Evolutionary conservation across 495 filamentous ascomycete species (phyloP), one percentile per base, ranked within the genome.

Genomic region (Talaromyces borbonicus): DNA sequence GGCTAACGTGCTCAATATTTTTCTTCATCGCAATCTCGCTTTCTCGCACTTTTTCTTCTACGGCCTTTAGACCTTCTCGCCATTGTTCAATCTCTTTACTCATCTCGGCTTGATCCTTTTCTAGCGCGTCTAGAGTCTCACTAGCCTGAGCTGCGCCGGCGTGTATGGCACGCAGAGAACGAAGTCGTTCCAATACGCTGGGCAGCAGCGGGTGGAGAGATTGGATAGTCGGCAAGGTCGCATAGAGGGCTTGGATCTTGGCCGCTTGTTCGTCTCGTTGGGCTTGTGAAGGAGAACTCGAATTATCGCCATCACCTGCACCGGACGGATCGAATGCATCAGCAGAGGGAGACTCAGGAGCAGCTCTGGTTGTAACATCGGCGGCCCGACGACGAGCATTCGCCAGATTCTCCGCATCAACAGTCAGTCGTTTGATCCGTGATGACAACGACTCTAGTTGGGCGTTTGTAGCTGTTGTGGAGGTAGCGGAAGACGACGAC

Each of bases 211-310:
- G 92, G 3, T 85, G 74, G 11, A 97, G 69, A 45, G 75, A 85
- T 62, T 96, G 87, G 50, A 99, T 93, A 8, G 87, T 90, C 5
- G 87, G 80, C 4, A 99, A 73, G 12, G 86, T 86, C 1, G 83
- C 82, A 61, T 95, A 97, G 2, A 99, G 76, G 2, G 90, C 89
- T 54, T 94, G 90, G 58, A 97, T 84, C 60, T 94, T 95, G 31
- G 87, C 75, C 14, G 75, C 74, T 52, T 86, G 78, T 55, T 93
- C 87, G 26, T 78, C 72, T 46, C 71, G 63, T 43, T 67, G 59
- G 7, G 55, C 53, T 8, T 54, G 53, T 4, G 59, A 47, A 15
- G 8, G 15, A 5, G 48, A 51, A 30, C 57, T 56, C 3, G 38
- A 22, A 39, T 20, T 39, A 29, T 41, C 56, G 26, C 56, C 55